Percentiles rank a stretch among this genome's conserved stretches.
These are phyloP conservation scores for Tinospora cordifolia DNA, from an alignment of 164 flowering plant species.

Conservation along the genomic window DNA sequence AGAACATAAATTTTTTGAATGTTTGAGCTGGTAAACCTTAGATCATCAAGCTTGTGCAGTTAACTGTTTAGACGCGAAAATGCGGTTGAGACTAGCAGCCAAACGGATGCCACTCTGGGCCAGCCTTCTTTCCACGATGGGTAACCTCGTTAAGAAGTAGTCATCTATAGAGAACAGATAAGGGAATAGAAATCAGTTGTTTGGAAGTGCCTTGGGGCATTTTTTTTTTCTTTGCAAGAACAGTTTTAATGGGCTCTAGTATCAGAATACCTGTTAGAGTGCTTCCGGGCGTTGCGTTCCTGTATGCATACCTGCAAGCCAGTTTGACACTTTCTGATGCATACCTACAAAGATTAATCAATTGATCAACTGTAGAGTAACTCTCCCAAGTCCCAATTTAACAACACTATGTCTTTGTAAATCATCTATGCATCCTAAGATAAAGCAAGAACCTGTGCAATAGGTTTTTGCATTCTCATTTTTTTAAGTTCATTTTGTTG, in stretches of 20 bases:
- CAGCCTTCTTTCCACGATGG: conserved; percentile 76
- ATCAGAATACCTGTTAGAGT: conserved; percentile 51
- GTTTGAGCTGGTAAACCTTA: background rate
- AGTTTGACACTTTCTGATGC: conserved; percentile 78
- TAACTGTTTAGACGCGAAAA: conserved; percentile 35
- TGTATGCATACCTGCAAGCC: conserved; percentile 93
- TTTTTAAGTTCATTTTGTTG: background rate
- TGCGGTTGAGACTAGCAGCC: conserved; percentile 74
- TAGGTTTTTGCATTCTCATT: background rate
- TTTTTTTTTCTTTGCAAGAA: too few relatives aligned
- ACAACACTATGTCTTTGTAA: too few relatives aligned
- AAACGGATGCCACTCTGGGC: conserved; percentile 86
- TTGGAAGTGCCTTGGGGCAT: background rate
- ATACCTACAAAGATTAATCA: conserved; percentile 42
- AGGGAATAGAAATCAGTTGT: background rate
- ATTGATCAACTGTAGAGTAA: background rate
- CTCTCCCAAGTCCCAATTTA: background rate
- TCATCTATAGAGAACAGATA: conserved; percentile 46
- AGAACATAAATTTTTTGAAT: background rate
- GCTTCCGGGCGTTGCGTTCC: conserved; percentile 83
- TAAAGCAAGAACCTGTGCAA: background rate
- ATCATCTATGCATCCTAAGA: too few relatives aligned
- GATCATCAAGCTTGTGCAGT: conserved; percentile 27
- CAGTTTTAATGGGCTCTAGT: too few relatives aligned
- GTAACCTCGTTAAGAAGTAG: conserved; percentile 77